phyloP scores from a whole-genome alignment of 2,329 filamentous ascomycete genomes.

The Leptographium procerum region DNA sequence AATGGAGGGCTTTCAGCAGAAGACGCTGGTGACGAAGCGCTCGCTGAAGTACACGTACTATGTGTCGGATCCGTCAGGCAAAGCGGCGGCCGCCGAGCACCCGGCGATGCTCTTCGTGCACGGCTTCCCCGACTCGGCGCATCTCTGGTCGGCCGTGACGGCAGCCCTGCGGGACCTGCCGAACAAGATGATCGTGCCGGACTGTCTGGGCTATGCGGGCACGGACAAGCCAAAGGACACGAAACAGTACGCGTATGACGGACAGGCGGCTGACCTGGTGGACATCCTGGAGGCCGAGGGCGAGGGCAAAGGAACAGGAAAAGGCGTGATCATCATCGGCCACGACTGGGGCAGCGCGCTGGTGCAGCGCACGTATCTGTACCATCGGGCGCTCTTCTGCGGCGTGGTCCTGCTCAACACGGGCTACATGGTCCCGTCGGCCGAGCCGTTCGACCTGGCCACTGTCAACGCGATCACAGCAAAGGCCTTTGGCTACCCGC shows the following conservation, averaged over 20 bases:
- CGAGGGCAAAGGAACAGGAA: not conserved
- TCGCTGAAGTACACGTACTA: constrained; percentile 31
- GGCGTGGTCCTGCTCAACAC: constrained; percentile 32
- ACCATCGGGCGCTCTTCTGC: constrained; percentile 25
- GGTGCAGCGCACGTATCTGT: constrained; percentile 29
- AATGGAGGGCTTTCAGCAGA: constrained; percentile 17
- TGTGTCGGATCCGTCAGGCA: constrained; percentile 6
- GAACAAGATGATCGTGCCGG: constrained; percentile 26
- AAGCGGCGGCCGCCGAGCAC: constrained; percentile 1
- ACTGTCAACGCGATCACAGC: constrained; percentile 19
- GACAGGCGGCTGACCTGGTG: constrained; percentile 24
- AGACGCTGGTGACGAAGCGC: constrained; percentile 18
- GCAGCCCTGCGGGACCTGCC: constrained; percentile 15
- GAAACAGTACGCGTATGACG: constrained; percentile 23
- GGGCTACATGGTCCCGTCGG: constrained; percentile 25
- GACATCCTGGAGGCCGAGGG: constrained; percentile 23
- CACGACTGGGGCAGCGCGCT: constrained; percentile 37
- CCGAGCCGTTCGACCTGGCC: constrained; percentile 23
- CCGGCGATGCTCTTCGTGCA: constrained; percentile 31
- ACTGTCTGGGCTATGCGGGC: constrained; percentile 27
- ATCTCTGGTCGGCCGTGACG: constrained; percentile 30
- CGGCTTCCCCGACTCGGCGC: constrained; percentile 36
- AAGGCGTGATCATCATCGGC: constrained; percentile 27
- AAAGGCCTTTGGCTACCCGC: constrained; percentile 23
- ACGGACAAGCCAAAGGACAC: constrained; percentile 29